These are phyloP conservation scores for Verticillium dahliae DNA, from an alignment of 2,329 filamentous ascomycete species.

Conservation along the genomic window DNA sequence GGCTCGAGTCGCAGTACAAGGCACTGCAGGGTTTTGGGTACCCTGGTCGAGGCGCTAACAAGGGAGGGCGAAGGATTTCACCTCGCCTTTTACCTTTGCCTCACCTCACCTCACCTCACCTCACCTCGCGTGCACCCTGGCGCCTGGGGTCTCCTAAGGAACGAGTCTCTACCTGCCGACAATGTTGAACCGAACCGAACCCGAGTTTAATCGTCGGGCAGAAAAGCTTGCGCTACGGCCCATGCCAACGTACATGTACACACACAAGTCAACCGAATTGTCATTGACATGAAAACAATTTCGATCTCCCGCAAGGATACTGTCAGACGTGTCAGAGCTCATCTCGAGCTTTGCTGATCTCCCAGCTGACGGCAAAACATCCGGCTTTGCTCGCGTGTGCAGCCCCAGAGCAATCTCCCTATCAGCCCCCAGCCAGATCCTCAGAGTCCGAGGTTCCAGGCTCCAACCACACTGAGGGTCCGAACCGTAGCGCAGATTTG, in stretches of 20 bases:
- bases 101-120: too few species aligned
- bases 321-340: not conserved
- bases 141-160: too few species aligned
- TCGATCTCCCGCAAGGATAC: not conserved
- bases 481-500: not conserved
- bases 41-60: not conserved
- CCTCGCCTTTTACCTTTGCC: not conserved
- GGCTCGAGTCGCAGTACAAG: slow-evolving; percentile 1
- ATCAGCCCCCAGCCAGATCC: not conserved
- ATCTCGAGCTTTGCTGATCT: not conserved
- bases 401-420: not conserved
- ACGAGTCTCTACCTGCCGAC: too few species aligned
- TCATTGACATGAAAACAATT: not conserved
- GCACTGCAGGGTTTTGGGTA: slow-evolving; percentile 1
- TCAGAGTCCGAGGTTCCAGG: not conserved
- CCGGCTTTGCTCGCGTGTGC: not conserved
- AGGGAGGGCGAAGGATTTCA: not conserved
- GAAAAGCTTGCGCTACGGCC: too few species aligned
- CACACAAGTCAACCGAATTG: not conserved
- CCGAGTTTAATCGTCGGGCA: not conserved
- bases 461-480: too few species aligned
- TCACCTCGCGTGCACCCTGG: too few species aligned
- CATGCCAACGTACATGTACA: too few species aligned
- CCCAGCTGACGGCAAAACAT: not conserved
- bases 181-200: not conserved